Evolutionary conservation across 805 yeast genomes (phyloP), one percentile per base, ranked within the genome.

Genomic region (Yarrowia divulgata): DNA sequence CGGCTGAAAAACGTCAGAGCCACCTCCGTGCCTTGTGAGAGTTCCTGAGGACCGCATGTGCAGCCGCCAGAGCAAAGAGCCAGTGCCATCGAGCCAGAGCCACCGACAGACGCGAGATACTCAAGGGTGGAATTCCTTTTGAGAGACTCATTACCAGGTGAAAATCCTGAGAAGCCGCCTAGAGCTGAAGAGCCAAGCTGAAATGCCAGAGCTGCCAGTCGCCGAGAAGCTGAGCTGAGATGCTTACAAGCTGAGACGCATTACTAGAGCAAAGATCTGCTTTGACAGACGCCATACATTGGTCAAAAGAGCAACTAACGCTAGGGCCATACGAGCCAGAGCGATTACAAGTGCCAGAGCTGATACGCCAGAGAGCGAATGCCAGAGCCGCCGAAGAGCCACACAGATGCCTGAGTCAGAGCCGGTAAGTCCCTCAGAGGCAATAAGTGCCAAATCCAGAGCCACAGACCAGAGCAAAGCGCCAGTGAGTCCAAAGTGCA

Each of bases 111-210:
- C 16, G 45, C 16, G 45, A 42, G 45, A 42, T 16, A 42, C 45
- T 42, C 19, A 42, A 42, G 45, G 45, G 45, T 42, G 45, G 19
- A 42, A 42, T 42, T 42, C 45, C 45, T 42, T 42, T 42, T 42
- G 19, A 42, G 45, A 42, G 45, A 42, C 45, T 42, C 45, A n/a
- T 40, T 40, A 14, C 18, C 45, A 8, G 45, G 45, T 40, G 45
- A 40, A 16, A 40, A 1, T 9, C 45, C 45, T 9, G 45, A 42
- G 19, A n/a, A 40, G 45, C 45, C 45, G 40, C 40, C 40, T 39
- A 39, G 40, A 39, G 5, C 40, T 39, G 40, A 39, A 39, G 40
- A 39, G 40, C 40, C 40, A 39, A 42, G 45, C 18, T 42, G 45
- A 42, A n/a, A 42, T 42, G 45, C 45, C 40, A 39, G 40, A 39